Percentiles rank a stretch among this genome's conserved stretches.
Conservation (phyloP, 306 rosid genomes). For the Rosa multiflora region DNA sequence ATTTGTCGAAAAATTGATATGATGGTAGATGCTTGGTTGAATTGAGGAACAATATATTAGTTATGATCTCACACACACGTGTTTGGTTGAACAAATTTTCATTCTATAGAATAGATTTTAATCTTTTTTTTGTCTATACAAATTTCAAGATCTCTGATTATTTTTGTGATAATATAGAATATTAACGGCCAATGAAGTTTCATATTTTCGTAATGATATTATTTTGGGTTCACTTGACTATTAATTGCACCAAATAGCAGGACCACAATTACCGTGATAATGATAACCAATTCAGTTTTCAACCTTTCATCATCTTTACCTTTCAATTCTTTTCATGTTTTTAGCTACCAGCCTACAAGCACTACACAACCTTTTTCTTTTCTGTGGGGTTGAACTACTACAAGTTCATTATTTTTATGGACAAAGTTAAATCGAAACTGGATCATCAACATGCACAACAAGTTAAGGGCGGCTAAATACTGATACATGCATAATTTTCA, state of each 20-base stretch:
- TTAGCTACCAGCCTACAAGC: background rate
- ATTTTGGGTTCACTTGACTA: background rate
- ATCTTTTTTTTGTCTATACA: no score
- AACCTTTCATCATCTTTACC: background rate
- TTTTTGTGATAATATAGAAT: no score
- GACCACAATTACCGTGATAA: background rate
- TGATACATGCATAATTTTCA: background rate
- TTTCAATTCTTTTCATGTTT: background rate
- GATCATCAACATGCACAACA: background rate
- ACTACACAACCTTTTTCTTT: background rate
- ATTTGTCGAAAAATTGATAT: background rate
- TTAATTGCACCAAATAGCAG: background rate
- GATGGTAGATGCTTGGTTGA: background rate
- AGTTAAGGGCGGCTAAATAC: background rate
- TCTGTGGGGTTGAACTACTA: background rate
- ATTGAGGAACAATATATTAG: background rate
- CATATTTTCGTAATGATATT: background rate
- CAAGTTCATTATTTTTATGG: background rate
- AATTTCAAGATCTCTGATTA: no score
- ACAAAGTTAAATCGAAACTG: background rate
- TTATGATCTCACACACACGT: background rate
- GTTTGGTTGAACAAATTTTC: no score
- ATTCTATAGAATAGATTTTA: no score
- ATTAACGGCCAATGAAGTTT: background rate
- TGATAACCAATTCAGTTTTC: background rate